Evolutionary conservation across 2,329 filamentous ascomycete genomes (phyloP), one percentile per base, ranked within the genome.

Genomic region (Coniochaeta sp.): DNA sequence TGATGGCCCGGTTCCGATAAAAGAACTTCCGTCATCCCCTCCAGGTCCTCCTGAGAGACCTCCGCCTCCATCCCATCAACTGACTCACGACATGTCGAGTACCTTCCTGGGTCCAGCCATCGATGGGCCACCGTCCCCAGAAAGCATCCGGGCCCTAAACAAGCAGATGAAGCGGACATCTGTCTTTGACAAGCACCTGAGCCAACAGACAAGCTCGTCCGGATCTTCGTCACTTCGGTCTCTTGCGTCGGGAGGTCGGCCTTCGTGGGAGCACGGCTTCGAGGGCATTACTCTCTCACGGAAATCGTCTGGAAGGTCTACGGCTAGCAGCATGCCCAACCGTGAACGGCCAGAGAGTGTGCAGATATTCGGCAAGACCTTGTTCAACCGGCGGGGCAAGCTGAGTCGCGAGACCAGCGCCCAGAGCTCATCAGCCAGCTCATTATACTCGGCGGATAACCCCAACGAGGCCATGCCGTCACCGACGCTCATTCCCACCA

Each of bases 101-200:
- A 74, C 78, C 53, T 69, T 79, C 51, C 65, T 85, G 52, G 79
- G 77, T 53, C 79, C 81, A 48, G 75, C 81, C 55, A 67, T 84
- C 52, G 79, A 85, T 58, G 78, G 78, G 16, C 81, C 81, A 35
- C 80, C 81, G 0, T 85, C 81, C 30, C 79, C 82, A 26, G 76
- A 81, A 59, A 74, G 74, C 55, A 74, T 83, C 58, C 76, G 81
- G 57, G 78, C 78, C 53, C 70, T 83, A 50, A 82, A 71, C 63
- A 76, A 77, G 63, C 77, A 83, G 65, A 76, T 82, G 73, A 81
- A 76, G 64, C 71, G 74, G 60, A 71, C 73, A 22, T 78, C 79
- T 22, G 68, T 72, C 51, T 64, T 66, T 54, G 74, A 75, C 10
- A 75, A 70, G 58, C 71, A 74, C 58, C 68, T 68, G 31, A 75